phyloP scores from a whole-genome alignment of 805 yeast species.

The Starmerella floricola region DNA sequence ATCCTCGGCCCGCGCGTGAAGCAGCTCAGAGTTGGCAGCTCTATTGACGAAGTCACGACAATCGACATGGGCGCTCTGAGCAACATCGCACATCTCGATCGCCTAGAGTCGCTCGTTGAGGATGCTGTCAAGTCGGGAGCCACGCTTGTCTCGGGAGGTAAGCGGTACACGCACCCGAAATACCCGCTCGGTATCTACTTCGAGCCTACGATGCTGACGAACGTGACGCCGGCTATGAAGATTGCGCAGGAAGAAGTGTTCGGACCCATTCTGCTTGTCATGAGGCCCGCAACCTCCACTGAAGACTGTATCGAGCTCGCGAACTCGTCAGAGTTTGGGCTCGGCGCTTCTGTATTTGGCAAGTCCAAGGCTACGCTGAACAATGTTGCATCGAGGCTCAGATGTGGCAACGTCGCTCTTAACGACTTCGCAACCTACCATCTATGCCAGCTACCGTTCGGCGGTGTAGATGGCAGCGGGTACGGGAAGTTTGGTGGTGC shows the following conservation, averaged over 20 bases:
- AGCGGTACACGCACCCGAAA: conserved; percentile 69
- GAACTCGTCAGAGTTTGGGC: conserved; percentile 74
- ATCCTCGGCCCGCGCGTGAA: conserved; percentile 48
- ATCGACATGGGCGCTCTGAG: conserved; percentile 96
- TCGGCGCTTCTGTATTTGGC: conserved; percentile 88
- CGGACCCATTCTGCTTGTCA: conserved; percentile 78
- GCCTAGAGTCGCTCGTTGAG: conserved; percentile 50
- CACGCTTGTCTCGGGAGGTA: conserved; percentile 65
- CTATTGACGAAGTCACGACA: conserved; percentile 78
- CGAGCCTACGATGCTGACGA: conserved; percentile 75
- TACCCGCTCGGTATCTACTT: conserved; percentile 94
- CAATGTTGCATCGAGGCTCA: conserved; percentile 48
- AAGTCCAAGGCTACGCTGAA: conserved; percentile 44
- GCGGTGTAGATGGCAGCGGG: conserved; percentile 87
- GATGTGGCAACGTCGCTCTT: conserved; percentile 87
- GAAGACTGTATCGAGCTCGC: conserved; percentile 66
- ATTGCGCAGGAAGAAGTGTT: conserved; percentile 86
- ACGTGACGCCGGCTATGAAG: conserved; percentile 62
- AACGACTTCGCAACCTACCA: conserved; percentile 96
- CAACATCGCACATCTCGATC: conserved; percentile 58
- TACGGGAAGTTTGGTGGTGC: conserved; percentile 97
- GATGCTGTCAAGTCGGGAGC: conserved; percentile 82
- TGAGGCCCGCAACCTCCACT: conserved; percentile 49
- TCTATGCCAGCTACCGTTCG: conserved; percentile 93
- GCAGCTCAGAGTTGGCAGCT: conserved; percentile 68